A percentile compares a stretch with the other conserved stretches of the same genome.
Conservation (phyloP, 2,329 filamentous ascomycete species). For the Raffaelea ambrosiae region DNA sequence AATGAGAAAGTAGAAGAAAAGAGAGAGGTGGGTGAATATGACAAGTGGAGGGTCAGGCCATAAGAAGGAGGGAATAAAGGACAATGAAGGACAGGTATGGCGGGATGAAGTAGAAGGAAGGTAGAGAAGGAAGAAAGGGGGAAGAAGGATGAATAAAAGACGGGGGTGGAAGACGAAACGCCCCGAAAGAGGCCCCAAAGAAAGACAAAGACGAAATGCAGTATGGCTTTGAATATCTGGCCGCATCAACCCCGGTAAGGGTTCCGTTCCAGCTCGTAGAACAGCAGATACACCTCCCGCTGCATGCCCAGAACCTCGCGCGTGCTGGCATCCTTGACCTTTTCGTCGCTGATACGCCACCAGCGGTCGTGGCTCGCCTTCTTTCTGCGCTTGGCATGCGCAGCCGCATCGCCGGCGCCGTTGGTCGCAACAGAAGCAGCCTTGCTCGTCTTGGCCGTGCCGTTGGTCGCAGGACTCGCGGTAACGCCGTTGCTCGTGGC, state of each 20-base stretch:
- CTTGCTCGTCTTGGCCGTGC: not conserved
- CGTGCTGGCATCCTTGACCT: constrained; percentile 90
- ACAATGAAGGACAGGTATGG: too few relatives aligned
- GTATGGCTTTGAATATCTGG: too few relatives aligned
- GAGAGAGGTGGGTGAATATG: too few relatives aligned
- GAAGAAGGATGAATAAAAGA: too few relatives aligned
- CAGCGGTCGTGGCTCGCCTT: constrained; percentile 63
- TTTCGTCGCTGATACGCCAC: constrained; percentile 98
- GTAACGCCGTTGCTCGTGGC: not conserved
- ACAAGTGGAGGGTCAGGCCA: too few relatives aligned
- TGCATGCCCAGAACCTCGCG: constrained; percentile 88
- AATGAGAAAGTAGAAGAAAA: not conserved
- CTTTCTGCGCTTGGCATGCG: constrained; percentile 15
- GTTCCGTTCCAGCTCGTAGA: constrained; percentile 72
- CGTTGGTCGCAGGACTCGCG: not conserved
- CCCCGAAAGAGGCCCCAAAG: too few relatives aligned
- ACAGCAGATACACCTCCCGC: constrained; percentile 89
- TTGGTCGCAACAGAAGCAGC: not conserved
- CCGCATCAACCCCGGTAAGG: not conserved
- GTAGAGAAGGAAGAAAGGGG: too few relatives aligned
- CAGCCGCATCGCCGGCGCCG: constrained; percentile 6
- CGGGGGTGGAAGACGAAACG: too few relatives aligned
- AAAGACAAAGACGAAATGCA: too few relatives aligned
- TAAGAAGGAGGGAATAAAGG: too few relatives aligned
- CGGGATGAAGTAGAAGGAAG: too few relatives aligned